Conservation (phyloP, 2,329 filamentous ascomycete genomes). For the Pyricularia sp. region DNA sequence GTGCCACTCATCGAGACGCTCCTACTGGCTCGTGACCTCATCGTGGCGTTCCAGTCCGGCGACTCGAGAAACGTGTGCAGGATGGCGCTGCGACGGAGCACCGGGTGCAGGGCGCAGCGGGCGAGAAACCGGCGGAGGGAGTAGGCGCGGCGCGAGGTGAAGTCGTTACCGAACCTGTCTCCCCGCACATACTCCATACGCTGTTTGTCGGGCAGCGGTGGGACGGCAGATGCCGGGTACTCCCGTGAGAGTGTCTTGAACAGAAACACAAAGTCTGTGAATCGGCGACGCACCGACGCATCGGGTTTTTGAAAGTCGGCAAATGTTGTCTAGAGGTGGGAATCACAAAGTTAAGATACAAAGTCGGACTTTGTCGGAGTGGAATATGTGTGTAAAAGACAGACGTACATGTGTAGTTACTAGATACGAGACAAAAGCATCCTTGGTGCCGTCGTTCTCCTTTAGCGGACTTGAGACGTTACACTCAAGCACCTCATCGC, state of each 20-base stretch:
- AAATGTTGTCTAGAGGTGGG: conserved; percentile 66
- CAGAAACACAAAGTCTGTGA: conserved; percentile 96
- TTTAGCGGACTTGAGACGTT: conserved; percentile 77
- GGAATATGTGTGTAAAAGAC: background rate
- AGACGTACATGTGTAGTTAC: conserved; percentile 72
- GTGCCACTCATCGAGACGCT: conserved; percentile 33
- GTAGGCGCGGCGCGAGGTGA: conserved; percentile 79
- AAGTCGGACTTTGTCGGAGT: background rate
- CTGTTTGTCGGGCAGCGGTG: conserved; percentile 94
- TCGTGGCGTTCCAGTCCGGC: conserved; percentile 92
- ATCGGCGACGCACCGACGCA: conserved; percentile 76
- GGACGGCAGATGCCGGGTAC: conserved; percentile 85
- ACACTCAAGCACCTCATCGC: conserved; percentile 72
- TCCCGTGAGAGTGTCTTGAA: conserved; percentile 84
- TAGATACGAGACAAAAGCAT: conserved; percentile 91
- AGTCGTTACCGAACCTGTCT: conserved; percentile 89
- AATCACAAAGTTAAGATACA: conserved; percentile 11
- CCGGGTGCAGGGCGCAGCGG: conserved; percentile 78
- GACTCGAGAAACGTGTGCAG: conserved; percentile 88
- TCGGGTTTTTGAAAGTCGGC: conserved; percentile 79
- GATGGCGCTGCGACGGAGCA: conserved; percentile 72
- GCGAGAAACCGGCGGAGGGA: conserved; percentile 87
- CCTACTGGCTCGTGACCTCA: conserved; percentile 68
- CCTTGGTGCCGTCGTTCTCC: conserved; percentile 93
- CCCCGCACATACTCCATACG: conserved; percentile 98